These are phyloP conservation scores for Lanmaoa rubissima DNA, from an alignment of 768 basidiomycete genomes.

Conservation along the genomic window DNA sequence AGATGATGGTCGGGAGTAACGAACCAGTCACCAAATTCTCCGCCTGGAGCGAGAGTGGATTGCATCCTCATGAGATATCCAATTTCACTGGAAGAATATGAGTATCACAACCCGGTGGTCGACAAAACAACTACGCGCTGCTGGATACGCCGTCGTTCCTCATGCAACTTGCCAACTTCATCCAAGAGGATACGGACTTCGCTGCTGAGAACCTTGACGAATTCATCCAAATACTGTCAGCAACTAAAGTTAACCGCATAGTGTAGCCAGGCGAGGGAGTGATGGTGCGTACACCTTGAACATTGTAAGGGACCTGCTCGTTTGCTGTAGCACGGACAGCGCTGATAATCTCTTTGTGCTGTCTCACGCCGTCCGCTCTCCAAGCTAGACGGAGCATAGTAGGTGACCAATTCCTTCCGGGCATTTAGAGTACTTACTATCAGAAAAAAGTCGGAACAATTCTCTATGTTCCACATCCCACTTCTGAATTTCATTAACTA, in stretches of 20 bases:
- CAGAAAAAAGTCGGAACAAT: constrained; percentile 47
- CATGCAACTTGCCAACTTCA: constrained; percentile 76
- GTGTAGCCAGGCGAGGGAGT: background rate
- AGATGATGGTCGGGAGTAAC: background rate
- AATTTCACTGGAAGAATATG: constrained; percentile 52
- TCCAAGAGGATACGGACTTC: constrained; percentile 77
- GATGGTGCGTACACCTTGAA: constrained; percentile 57
- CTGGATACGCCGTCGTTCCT: constrained; percentile 68
- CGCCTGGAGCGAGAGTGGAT: constrained; percentile 70
- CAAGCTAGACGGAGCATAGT: constrained; percentile 42
- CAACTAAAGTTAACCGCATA: background rate
- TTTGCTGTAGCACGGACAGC: constrained; percentile 68
- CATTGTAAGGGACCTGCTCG: constrained; percentile 74
- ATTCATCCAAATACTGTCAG: constrained; percentile 72
- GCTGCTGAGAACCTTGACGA: constrained; percentile 69
- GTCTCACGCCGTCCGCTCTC: constrained; percentile 57
- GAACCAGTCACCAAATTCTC: constrained; percentile 74
- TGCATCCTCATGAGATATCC: constrained; percentile 63
- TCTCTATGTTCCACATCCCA: constrained; percentile 56
- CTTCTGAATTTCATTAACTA: constrained; percentile 51
- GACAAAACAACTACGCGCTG: constrained; percentile 46
- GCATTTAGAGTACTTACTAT: constrained; percentile 40
- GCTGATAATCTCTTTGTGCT: constrained; percentile 58
- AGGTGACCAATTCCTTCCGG: background rate
- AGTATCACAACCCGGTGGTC: background rate